Evolutionary conservation across 1,139 yeast genomes (phyloP).

Genomic region (Lizanozyma gosingica): DNA sequence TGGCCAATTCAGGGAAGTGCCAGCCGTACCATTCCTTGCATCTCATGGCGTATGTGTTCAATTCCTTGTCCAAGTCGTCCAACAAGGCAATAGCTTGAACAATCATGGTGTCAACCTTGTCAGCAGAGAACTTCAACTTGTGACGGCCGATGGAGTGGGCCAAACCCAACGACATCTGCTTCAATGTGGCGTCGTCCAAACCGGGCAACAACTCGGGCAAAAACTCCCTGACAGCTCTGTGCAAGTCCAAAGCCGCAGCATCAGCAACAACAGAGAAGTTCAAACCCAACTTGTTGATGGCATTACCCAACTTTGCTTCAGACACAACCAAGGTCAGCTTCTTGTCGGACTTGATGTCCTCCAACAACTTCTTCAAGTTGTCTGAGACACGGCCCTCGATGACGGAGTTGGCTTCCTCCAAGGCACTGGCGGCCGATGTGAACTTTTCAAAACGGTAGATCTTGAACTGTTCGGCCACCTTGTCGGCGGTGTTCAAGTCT

Average conservation of each 20-base stretch:
- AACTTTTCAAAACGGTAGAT: constrained; percentile 93
- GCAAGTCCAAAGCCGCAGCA: constrained; percentile 88
- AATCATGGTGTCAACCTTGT: constrained; percentile 96
- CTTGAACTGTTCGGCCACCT: constrained; percentile 74
- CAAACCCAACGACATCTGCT: constrained; percentile 93
- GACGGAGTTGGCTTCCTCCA: constrained; percentile 88
- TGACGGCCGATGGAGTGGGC: constrained; percentile 98
- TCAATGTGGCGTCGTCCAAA: constrained; percentile 70
- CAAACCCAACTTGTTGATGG: constrained; percentile 89
- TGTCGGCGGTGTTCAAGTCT: constrained; percentile 77
- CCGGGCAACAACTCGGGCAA: constrained; percentile 94
- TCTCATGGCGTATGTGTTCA: constrained; percentile 97
- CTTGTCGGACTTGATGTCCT: constrained; percentile 79
- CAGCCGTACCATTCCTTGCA: constrained; percentile 99
- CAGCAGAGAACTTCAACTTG: constrained; percentile 94
- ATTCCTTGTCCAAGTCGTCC: constrained; percentile 94
- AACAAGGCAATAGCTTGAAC: constrained; percentile 96
- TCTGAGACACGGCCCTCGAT: constrained; percentile 91
- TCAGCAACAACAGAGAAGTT: constrained; percentile 87
- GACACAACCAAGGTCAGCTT: constrained; percentile 86
- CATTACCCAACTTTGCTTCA: constrained; percentile 91
- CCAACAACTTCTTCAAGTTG: constrained; percentile 67
- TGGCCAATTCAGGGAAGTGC: constrained; percentile 99
- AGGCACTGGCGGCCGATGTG: constrained; percentile 88
- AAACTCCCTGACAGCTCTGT: constrained; percentile 90